Evolutionary conservation across 1,284 basidiomycete species (phyloP).

Genomic region (Chalciporus sp.): DNA sequence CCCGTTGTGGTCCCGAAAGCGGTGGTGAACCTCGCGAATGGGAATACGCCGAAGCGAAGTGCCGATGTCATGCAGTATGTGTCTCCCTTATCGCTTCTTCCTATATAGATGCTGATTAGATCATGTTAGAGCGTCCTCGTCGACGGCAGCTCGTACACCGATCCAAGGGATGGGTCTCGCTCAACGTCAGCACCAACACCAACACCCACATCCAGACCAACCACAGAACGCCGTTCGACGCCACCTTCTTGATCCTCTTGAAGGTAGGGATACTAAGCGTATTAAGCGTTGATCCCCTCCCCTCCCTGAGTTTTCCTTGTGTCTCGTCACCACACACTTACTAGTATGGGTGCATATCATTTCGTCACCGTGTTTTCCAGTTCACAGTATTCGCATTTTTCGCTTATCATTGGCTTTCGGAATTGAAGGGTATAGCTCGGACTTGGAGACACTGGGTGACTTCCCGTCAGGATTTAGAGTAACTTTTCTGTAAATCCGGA

Average conservation of each 20-base stretch:
- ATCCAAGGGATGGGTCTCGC: conserved; percentile 51
- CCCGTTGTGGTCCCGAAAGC: conserved; percentile 1
- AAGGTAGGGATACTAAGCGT: too few species aligned
- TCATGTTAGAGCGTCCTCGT: conserved; percentile 12
- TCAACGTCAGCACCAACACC: conserved; percentile 32
- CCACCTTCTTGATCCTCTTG: too few species aligned
- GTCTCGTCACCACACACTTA: too few species aligned
- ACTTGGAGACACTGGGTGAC: conserved; percentile 10
- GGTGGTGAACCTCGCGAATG: conserved; percentile 4
- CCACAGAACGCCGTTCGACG: conserved; percentile 2
- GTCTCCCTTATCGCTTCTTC: neutral
- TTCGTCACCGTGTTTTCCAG: too few species aligned
- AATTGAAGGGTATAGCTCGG: too few species aligned
- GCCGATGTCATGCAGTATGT: conserved; percentile 45
- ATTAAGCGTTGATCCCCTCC: too few species aligned
- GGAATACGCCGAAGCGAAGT: conserved; percentile 39
- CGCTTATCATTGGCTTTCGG: too few species aligned
- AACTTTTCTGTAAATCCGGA: too few species aligned
- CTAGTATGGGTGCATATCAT: too few species aligned
- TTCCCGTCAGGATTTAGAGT: too few species aligned
- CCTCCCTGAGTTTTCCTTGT: too few species aligned
- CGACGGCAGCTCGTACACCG: conserved; percentile 18
- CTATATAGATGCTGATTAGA: neutral
- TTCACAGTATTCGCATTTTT: too few species aligned
- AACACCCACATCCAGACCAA: conserved; percentile 31